phyloP scores from a whole-genome alignment of 352 stramenopile species.

The Phytophthora sp. region DNA sequence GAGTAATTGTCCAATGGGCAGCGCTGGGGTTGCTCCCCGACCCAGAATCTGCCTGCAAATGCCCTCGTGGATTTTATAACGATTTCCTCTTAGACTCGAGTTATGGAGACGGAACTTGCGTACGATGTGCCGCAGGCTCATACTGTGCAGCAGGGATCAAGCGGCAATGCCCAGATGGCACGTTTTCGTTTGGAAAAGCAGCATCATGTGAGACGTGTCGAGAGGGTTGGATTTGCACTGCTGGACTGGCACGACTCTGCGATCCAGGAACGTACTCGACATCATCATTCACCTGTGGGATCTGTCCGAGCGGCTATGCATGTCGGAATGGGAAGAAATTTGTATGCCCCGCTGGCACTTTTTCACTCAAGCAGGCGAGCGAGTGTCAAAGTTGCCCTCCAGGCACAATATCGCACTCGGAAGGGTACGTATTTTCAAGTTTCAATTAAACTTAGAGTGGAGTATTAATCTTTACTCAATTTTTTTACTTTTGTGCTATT shows the following conservation, averaged over 20 bases:
- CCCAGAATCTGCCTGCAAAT: constrained; percentile 57
- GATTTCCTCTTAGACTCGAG: constrained; percentile 21
- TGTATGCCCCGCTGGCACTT: constrained; percentile 49
- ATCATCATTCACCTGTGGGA: constrained; percentile 37
- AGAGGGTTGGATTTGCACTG: constrained; percentile 68
- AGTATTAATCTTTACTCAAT: constrained; percentile 9
- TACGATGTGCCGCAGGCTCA: constrained; percentile 62
- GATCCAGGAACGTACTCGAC: constrained; percentile 61
- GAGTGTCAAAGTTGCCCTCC: constrained; percentile 66
- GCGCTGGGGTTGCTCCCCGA: constrained; percentile 61
- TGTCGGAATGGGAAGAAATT: constrained; percentile 66
- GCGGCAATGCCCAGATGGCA: constrained; percentile 46
- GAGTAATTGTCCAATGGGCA: constrained; percentile 53
- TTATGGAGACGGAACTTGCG: constrained; percentile 31
- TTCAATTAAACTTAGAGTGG: too few species aligned
- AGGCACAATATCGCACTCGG: constrained; percentile 51
- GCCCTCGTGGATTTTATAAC: constrained; percentile 64
- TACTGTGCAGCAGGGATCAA: constrained; percentile 68
- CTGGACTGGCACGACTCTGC: constrained; percentile 57
- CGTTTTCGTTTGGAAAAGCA: constrained; percentile 68
- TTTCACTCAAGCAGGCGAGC: constrained; percentile 47
- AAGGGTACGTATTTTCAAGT: constrained; percentile 47
- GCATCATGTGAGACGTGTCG: constrained; percentile 58
- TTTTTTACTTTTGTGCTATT: constrained; percentile 1
- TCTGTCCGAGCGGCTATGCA: constrained; percentile 56